phyloP scores from a whole-genome alignment of 352 stramenopile genomes.

The Phytophthora macrochlamydospora region DNA sequence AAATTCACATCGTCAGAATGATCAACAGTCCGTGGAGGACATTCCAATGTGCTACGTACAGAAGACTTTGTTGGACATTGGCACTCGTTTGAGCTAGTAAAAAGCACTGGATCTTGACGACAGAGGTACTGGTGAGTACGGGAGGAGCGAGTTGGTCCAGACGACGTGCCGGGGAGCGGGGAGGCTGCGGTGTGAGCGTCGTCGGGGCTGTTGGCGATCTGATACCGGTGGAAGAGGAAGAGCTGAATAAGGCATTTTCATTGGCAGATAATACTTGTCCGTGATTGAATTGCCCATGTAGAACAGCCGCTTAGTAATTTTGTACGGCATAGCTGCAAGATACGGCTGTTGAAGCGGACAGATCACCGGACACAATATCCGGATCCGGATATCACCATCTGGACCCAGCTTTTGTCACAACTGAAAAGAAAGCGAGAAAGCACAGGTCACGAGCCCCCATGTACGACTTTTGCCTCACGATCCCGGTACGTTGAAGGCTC shows the following conservation, averaged over 20 bases:
- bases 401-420: not conserved
- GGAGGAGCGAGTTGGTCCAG: too few species aligned
- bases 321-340: constrained; percentile 6
- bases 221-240: constrained; percentile 36
- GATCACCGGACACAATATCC: not conserved
- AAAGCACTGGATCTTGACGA: too few species aligned
- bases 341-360: constrained; percentile 4
- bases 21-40: not conserved
- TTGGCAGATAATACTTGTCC: constrained; percentile 11
- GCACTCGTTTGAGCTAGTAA: not conserved
- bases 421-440: constrained; percentile 3
- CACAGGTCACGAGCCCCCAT: constrained; percentile 30
- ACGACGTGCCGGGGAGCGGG: constrained; percentile 12
- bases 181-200: constrained; percentile 15
- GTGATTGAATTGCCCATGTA: not conserved
- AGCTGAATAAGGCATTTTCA: not conserved
- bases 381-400: not conserved
- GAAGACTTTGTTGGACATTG: constrained; percentile 44
- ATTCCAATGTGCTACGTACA: constrained; percentile 28
- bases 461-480: constrained; percentile 90
- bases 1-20: not conserved
- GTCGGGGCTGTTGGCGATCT: constrained; percentile 23
- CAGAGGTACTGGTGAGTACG: too few species aligned
- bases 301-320: too few species aligned
- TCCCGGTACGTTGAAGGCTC: constrained; percentile 62